Evolutionary conservation across 75 land plant species (phyloP), one percentile per base, ranked within the genome.

Genomic region (Cunninghamia lanceolata): DNA sequence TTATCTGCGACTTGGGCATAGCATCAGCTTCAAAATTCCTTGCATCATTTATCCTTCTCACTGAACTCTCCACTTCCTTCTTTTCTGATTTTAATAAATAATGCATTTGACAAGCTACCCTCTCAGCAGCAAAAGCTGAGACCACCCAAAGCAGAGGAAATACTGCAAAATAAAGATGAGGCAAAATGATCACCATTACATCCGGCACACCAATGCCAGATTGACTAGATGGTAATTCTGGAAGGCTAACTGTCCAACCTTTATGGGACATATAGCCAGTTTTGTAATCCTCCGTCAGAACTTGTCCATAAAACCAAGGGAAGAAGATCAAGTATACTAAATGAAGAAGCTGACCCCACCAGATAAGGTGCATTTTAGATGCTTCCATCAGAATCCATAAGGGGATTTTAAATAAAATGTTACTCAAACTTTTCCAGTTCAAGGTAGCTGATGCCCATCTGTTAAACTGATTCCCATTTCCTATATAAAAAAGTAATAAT

Each of bases 231-330:
- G 54, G 75, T 9, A 46, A 40, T 15, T 74, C 74, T n/a, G 53
- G 75, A 89, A 74, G 11, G 30, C 82, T 86, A 3, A 94, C 85
- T 4, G 89, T 88, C 99, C 99, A 98, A 43, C 99, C 99, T 73
- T 80, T 86, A 54, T 90, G 86, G n/a, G 95, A 93, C 99, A 96
- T 91, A 86, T 89, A 92, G 42, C 91, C 93, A 71, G 88, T 42
- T 82, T 86, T 87, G 21, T 84, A 89, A 53, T 89, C 90, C 52
- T 92, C 96, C 68, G 90, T 92, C 78, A 93, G 93, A 77, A 93
- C 90, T 66, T 92, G 89, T 30, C 99, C 97, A 83, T 53, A 87
- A 45, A 95, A 93, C 99, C 99, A 98, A 19, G 99, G 99, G 40
- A 92, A 93, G 16, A 93, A 85, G n/a, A 90, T 74, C 83, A 98